These are phyloP conservation scores for Datisca glomerata DNA, from an alignment of 306 rosid genomes.

Conservation along the genomic window DNA sequence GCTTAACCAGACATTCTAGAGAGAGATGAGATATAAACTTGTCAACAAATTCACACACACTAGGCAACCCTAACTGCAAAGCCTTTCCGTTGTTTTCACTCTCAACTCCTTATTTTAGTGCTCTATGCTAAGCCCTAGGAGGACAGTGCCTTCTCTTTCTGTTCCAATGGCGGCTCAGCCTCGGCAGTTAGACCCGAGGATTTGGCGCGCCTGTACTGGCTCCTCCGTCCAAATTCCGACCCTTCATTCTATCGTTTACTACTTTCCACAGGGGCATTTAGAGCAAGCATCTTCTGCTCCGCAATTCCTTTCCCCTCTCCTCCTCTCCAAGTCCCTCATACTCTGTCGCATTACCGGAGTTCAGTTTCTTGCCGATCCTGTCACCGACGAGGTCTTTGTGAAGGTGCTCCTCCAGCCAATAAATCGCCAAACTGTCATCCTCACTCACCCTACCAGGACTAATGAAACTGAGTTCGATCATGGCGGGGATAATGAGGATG, in stretches of 20 bases:
- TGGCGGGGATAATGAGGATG: background rate
- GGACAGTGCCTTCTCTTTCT: conserved; percentile 14
- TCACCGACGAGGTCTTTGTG: conserved; percentile 53
- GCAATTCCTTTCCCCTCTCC: conserved; percentile 11
- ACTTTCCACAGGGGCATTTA: conserved; percentile 68
- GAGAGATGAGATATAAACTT: background rate
- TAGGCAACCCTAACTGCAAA: background rate
- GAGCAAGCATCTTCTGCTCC: conserved; percentile 43
- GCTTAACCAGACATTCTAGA: conserved; percentile 13
- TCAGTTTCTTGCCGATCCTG: conserved; percentile 34
- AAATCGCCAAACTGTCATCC: background rate
- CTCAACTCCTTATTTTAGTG: background rate
- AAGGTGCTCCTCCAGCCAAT: conserved; percentile 42
- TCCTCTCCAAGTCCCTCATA: conserved; percentile 22
- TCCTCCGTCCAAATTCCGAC: conserved; percentile 30
- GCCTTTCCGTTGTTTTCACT: background rate
- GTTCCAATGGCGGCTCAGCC: conserved; percentile 8
- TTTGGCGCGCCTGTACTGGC: conserved; percentile 69
- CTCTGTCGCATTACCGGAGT: conserved; percentile 26
- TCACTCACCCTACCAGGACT: background rate
- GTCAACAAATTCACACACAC: too few species aligned
- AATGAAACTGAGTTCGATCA: background rate
- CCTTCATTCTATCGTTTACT: conserved; percentile 57
- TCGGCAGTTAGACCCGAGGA: conserved; percentile 18
- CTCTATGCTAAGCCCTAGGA: background rate